A percentile compares a stretch with the other conserved stretches of the same genome.
Evolutionary conservation across 352 stramenopile genomes (phyloP).

Genomic region (Labyrinthula sp.): DNA sequence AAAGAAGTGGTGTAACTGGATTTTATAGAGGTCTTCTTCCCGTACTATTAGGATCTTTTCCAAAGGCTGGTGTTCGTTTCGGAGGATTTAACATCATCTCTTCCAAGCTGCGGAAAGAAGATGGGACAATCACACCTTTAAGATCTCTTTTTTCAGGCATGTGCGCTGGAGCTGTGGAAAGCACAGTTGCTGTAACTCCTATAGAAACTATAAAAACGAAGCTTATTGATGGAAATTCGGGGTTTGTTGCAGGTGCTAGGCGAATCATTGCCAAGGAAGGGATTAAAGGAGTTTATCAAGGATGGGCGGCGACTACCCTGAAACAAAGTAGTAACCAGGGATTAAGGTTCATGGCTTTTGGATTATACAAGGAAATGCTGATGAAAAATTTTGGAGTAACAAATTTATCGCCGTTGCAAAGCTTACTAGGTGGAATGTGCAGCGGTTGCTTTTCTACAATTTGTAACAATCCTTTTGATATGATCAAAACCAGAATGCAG

Average conservation of each 20-base stretch:
- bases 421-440: conserved; percentile 77
- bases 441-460: conserved; percentile 83
- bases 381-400: conserved; percentile 40
- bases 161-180: conserved; percentile 62
- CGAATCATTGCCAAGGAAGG: conserved; percentile 23
- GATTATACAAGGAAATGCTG: conserved; percentile 28
- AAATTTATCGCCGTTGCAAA: conserved; percentile 50
- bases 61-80: conserved; percentile 86
- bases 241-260: conserved; percentile 6
- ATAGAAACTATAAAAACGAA: conserved; percentile 91
- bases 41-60: conserved; percentile 74
- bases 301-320: conserved; percentile 17
- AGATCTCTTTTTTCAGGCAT: conserved; percentile 75
- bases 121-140: conserved; percentile 61
- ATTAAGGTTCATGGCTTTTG: conserved; percentile 31
- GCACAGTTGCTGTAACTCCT: conserved; percentile 73
- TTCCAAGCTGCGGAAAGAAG: conserved; percentile 48
- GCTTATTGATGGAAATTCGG: conserved; percentile 72
- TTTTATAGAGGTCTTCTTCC: conserved; percentile 76
- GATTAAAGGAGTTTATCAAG: conserved; percentile 29
- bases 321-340: conserved; percentile 33
- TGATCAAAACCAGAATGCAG: conserved; percentile 33
- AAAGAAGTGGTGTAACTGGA: conserved; percentile 43
- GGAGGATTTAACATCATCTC: conserved; percentile 73
- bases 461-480: conserved; percentile 65